Evolutionary conservation across 169 alveolate genomes (phyloP).

Genomic region (Besnoitia besnoiti): DNA sequence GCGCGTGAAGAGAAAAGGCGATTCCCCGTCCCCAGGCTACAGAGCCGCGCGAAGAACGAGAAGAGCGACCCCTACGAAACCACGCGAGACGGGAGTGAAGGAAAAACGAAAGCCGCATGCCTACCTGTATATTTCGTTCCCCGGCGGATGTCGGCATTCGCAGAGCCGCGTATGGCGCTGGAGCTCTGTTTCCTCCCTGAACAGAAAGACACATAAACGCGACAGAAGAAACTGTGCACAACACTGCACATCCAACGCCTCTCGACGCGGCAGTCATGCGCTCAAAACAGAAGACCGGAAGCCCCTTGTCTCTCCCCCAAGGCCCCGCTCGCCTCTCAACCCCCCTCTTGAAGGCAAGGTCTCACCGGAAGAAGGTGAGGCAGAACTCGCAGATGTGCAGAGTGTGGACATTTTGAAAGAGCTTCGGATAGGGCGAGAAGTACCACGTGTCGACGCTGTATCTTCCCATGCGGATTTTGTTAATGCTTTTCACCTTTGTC

Average conservation of each 20-base stretch:
- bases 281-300: too few relatives aligned
- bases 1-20: background rate
- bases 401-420: slow-evolving; percentile 91
- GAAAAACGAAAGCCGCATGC: background rate
- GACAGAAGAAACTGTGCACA: background rate
- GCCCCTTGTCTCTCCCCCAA: too few relatives aligned
- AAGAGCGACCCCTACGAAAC: background rate
- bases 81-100: background rate
- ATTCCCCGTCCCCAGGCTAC: too few relatives aligned
- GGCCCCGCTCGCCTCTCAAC: too few relatives aligned
- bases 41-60: background rate
- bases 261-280: background rate
- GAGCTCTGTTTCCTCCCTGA: slow-evolving; percentile 84
- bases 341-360: background rate
- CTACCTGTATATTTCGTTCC: slow-evolving; percentile 94
- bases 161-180: slow-evolving; percentile 89
- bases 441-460: slow-evolving; percentile 97
- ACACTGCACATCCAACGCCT: too few relatives aligned
- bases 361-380: slow-evolving; percentile 86
- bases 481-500: slow-evolving; percentile 93
- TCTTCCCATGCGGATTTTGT: slow-evolving; percentile 92
- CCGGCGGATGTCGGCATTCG: slow-evolving; percentile 95
- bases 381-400: slow-evolving; percentile 97
- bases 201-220: too few relatives aligned
- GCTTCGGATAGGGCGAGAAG: slow-evolving; percentile 97